A percentile compares a stretch with the other conserved stretches of the same genome.
Conservation (phyloP, 2,329 filamentous ascomycete genomes). For the Tolypocladium endophyticum region DNA sequence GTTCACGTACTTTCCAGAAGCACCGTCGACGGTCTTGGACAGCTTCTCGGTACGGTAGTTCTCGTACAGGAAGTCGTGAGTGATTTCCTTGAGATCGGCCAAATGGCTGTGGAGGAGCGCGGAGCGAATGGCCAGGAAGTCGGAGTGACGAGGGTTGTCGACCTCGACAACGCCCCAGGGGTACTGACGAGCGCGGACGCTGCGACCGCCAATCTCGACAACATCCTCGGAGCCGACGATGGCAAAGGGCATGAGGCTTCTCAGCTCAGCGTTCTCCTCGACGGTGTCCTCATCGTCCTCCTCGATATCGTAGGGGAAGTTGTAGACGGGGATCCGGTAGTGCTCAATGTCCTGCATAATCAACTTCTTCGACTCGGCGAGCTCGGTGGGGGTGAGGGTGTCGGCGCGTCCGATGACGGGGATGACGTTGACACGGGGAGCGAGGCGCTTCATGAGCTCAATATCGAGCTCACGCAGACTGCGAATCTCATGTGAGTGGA, state of each 20-base stretch:
- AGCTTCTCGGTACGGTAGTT: constrained; percentile 99
- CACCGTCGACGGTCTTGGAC: constrained; percentile 96
- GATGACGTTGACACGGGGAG: constrained; percentile 96
- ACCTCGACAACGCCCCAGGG: constrained; percentile 99
- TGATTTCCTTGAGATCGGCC: constrained; percentile 98
- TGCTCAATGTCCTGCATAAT: constrained; percentile 99
- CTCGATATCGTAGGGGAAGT: constrained; percentile 99
- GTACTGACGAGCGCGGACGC: constrained; percentile 91
- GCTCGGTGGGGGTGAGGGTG: constrained; percentile 88
- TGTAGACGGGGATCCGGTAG: constrained; percentile 98
- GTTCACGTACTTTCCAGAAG: constrained; percentile 68
- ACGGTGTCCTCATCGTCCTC: constrained; percentile 99
- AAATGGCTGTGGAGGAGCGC: constrained; percentile 95
- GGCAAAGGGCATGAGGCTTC: constrained; percentile 96
- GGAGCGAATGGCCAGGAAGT: constrained; percentile 94
- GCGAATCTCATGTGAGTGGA: constrained; percentile 1
- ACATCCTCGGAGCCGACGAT: constrained; percentile 97
- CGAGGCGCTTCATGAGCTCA: constrained; percentile 98
- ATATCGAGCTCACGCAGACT: constrained; percentile 98
- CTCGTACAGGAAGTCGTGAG: constrained; percentile 98
- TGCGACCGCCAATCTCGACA: constrained; percentile 85
- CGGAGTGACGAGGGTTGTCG: constrained; percentile 96
- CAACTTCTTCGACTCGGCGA: constrained; percentile 98
- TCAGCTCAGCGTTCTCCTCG: constrained; percentile 95
- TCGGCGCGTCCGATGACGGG: constrained; percentile 98